Percentiles rank a stretch among this genome's conserved stretches.
These are phyloP conservation scores for Ilex paraguariensis DNA, from an alignment of 305 asterid species.

Conservation along the genomic window DNA sequence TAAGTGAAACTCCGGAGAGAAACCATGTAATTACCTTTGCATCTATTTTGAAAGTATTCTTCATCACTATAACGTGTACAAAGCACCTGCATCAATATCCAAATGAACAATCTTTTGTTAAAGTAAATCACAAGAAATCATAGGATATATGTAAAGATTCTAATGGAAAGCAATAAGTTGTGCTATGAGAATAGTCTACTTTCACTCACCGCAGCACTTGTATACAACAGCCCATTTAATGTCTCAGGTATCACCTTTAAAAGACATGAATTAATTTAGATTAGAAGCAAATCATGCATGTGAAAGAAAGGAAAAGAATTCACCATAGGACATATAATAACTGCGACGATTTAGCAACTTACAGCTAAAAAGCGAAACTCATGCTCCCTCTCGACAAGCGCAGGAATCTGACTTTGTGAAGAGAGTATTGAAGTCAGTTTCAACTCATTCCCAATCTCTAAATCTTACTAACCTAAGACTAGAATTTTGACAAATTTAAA, in stretches of 20 bases:
- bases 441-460: conserved; percentile 16
- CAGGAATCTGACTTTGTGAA: conserved; percentile 61
- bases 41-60: conserved; percentile 63
- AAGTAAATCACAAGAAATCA: conserved; percentile 3
- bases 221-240: conserved; percentile 64
- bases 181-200: conserved; percentile 1
- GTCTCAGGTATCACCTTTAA: conserved; percentile 82
- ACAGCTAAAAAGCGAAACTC: conserved; percentile 94
- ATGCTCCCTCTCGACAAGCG: conserved; percentile 89
- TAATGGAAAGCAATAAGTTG: no score
- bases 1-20: neutral
- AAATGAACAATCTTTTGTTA: neutral
- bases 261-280: conserved; percentile 8
- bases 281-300: neutral
- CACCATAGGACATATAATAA: neutral
- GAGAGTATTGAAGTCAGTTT: conserved; percentile 12
- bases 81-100: conserved; percentile 45
- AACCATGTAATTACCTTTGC: conserved; percentile 47
- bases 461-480: conserved; percentile 1
- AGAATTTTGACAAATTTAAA: conserved; percentile 1
- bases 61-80: conserved; percentile 78
- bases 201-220: conserved; percentile 61
- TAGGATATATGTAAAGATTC: neutral
- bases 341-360: conserved; percentile 24
- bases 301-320: conserved; percentile 6